A percentile compares a stretch with the other conserved stretches of the same genome.
Evolutionary conservation across 23 red algal genomes (phyloP).

Genomic region (Gracilaria caudata): DNA sequence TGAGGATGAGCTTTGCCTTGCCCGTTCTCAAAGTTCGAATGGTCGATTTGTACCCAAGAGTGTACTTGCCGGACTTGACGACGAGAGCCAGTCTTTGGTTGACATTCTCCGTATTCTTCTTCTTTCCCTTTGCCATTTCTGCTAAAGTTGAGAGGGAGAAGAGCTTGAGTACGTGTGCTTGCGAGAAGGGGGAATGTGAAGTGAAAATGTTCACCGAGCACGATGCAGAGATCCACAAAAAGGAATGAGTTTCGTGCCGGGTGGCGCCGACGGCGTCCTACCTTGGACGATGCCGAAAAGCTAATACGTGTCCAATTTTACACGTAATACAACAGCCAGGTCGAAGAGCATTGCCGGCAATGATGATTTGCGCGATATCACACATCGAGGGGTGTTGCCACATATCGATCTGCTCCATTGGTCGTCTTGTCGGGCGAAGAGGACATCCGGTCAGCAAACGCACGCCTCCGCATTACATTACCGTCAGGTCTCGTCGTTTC

Average conservation of each 20-base stretch:
- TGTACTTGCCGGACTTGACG: slow-evolving; percentile 96
- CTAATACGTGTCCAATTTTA: background rate
- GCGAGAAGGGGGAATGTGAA: background rate
- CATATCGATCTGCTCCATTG: background rate
- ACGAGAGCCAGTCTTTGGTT: slow-evolving; percentile 90
- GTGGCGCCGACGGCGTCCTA: slow-evolving; percentile 9
- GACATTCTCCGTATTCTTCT: slow-evolving; percentile 90
- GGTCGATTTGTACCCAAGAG: slow-evolving; percentile 94
- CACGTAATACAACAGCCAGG: background rate
- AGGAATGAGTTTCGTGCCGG: background rate
- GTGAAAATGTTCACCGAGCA: background rate
- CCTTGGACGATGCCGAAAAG: background rate
- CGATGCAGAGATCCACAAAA: background rate
- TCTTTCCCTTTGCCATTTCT: slow-evolving; percentile 84
- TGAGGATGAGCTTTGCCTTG: slow-evolving; percentile 97
- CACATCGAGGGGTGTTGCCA: background rate
- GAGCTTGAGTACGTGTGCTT: background rate
- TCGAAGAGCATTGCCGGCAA: too few species aligned
- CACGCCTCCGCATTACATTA: too few species aligned
- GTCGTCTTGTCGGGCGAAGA: too few species aligned
- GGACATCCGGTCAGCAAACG: too few species aligned
- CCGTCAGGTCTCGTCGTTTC: background rate
- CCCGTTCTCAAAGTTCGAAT: slow-evolving; percentile 93
- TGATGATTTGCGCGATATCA: background rate
- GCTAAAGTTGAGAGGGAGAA: background rate